Conservation (phyloP, 169 alveolate species). For the Plasmodium relictum region DNA sequence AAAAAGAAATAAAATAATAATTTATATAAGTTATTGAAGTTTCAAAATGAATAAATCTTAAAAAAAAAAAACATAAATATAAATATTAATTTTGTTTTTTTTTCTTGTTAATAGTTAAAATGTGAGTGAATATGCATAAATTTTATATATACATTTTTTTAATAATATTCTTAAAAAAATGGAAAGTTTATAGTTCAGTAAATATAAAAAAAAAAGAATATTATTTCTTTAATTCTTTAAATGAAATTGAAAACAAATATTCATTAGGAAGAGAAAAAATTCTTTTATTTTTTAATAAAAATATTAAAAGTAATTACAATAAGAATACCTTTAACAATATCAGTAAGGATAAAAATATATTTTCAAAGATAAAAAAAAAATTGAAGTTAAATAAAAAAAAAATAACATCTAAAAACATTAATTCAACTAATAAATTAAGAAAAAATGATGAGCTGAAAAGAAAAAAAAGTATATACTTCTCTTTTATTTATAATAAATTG, state of each 20-base stretch:
- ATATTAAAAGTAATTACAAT: too few species aligned
- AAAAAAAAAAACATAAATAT: neutral
- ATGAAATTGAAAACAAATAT: neutral
- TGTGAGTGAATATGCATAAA: constrained; percentile 27
- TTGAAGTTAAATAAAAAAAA: neutral
- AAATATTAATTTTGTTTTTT: neutral
- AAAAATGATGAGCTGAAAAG: neutral
- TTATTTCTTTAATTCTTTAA: neutral
- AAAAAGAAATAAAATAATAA: neutral
- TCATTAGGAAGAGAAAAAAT: too few species aligned
- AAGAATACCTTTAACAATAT: too few species aligned
- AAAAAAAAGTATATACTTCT: neutral
- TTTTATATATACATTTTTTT: constrained; percentile 8
- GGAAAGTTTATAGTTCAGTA: constrained; percentile 9
- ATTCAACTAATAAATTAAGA: neutral
- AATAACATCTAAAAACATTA: too few species aligned
- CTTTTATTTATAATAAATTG: neutral
- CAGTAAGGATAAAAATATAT: neutral
- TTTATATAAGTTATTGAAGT: neutral
- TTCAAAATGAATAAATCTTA: neutral
- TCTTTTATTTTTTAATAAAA: too few species aligned
- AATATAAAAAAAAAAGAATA: neutral
- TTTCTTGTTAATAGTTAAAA: neutral
- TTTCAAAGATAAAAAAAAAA: neutral
- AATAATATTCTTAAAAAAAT: constrained; percentile 13